phyloP scores from a whole-genome alignment of 805 yeast genomes.

The Candida hungchunana region DNA sequence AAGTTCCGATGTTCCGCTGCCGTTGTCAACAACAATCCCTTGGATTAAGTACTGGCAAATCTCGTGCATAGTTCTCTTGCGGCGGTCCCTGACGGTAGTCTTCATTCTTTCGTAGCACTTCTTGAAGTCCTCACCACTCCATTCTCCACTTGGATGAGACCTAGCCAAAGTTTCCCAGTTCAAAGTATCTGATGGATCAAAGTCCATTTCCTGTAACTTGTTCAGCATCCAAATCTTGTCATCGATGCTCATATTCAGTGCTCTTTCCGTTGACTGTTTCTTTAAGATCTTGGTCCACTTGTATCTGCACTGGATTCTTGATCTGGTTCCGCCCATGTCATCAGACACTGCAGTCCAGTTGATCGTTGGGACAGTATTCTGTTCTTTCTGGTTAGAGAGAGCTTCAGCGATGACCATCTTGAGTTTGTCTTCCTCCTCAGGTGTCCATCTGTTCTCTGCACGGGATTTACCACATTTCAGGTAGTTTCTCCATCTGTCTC shows the following conservation, averaged over 20 bases:
- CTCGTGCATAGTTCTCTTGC: slow-evolving; percentile 35
- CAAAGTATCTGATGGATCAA: slow-evolving; percentile 37
- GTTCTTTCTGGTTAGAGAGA: slow-evolving; percentile 31
- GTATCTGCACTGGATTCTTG: slow-evolving; percentile 92
- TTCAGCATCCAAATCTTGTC: slow-evolving; percentile 49
- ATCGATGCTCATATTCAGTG: slow-evolving; percentile 39
- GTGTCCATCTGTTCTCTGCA: slow-evolving; percentile 74
- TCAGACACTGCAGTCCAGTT: slow-evolving; percentile 95
- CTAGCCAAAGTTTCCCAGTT: slow-evolving; percentile 55
- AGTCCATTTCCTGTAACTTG: slow-evolving; percentile 41
- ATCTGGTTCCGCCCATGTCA: slow-evolving; percentile 80
- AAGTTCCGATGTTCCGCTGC: slow-evolving; percentile 12
- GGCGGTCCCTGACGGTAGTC: slow-evolving; percentile 44
- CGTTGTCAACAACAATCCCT: slow-evolving; percentile 20
- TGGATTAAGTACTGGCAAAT: slow-evolving; percentile 28
- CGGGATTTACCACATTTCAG: slow-evolving; percentile 85
- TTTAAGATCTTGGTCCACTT: slow-evolving; percentile 85
- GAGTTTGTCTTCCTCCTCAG: slow-evolving; percentile 63
- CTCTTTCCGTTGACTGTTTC: slow-evolving; percentile 46
- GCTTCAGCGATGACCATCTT: slow-evolving; percentile 50
- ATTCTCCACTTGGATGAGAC: slow-evolving; percentile 38
- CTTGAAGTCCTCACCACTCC: slow-evolving; percentile 61
- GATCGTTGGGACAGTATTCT: slow-evolving; percentile 36
- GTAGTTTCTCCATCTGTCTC: slow-evolving; percentile 95
- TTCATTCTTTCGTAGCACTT: slow-evolving; percentile 60